Evolutionary conservation across 108 stramenopile species (phyloP).

Genomic region (Pseudonitzschia multiseries): DNA sequence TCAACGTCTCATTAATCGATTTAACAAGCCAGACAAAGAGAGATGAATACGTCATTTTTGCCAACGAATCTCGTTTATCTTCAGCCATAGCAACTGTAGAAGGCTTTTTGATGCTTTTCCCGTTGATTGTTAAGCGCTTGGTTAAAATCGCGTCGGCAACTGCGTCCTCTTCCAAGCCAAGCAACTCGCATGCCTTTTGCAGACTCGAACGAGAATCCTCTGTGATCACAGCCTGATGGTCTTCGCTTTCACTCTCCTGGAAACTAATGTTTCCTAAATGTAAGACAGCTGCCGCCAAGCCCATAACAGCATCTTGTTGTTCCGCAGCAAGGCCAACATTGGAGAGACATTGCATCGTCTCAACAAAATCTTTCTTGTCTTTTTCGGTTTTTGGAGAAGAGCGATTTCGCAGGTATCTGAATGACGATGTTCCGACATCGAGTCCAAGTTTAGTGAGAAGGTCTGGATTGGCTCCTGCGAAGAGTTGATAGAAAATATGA

Average conservation of each 20-base stretch:
- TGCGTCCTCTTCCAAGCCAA: slow-evolving; percentile 64
- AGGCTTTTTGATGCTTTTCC: slow-evolving; percentile 82
- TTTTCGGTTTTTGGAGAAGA: slow-evolving; percentile 39
- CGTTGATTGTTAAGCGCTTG: slow-evolving; percentile 66
- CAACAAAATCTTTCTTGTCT: slow-evolving; percentile 59
- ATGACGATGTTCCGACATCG: slow-evolving; percentile 46
- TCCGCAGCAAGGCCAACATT: slow-evolving; percentile 62
- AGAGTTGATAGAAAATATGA: slow-evolving; percentile 97
- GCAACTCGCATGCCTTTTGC: slow-evolving; percentile 60
- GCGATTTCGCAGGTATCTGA: slow-evolving; percentile 69
- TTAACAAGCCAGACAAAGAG: slow-evolving; percentile 93
- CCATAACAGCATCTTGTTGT: slow-evolving; percentile 64
- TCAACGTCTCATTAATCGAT: slow-evolving; percentile 77
- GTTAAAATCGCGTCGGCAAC: slow-evolving; percentile 82
- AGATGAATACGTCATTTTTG: slow-evolving; percentile 88
- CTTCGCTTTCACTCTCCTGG: slow-evolving; percentile 53
- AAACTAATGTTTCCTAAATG: slow-evolving; percentile 91
- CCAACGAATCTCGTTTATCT: slow-evolving; percentile 92
- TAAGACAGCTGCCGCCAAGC: slow-evolving; percentile 84
- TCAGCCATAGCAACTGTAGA: slow-evolving; percentile 79
- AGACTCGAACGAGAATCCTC: slow-evolving; percentile 51
- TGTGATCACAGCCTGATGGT: slow-evolving; percentile 51
- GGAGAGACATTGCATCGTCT: slow-evolving; percentile 71
- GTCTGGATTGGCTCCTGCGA: slow-evolving; percentile 61
- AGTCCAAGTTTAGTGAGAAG: slow-evolving; percentile 58